Evolutionary conservation across 352 stramenopile genomes (phyloP), one percentile per base, ranked within the genome.

Genomic region (Detonula confervacea): DNA sequence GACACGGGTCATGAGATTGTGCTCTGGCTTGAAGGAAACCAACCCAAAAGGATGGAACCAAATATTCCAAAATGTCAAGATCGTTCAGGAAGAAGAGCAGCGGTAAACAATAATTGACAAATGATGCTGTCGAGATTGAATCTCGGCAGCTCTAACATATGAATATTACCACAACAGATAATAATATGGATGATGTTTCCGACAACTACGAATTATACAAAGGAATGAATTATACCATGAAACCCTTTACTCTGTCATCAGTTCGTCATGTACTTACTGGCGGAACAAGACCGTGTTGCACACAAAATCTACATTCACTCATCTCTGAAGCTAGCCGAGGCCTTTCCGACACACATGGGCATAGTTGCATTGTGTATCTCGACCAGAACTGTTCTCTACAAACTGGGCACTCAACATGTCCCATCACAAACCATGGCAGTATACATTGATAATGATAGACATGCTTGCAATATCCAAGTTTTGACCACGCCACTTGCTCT

Each of bases 1-100:
- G 14, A 69, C 59, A 35, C 62, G 44, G 18, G 67, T 71, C 7
- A 77, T 86, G 66, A 69, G 37, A 55, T 79, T 81, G 56, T 68
- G 51, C 27, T 74, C 70, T 73, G 62, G 72, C 29, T 20, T 85
- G 33, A 81, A 77, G 72, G 70, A 71, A 52, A 54, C 27, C n/a
- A 79, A 84, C 44, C 39, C 57, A 55, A 70, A 47, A 65, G 47
- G 37, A 64, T 78, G 63, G 63, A 83, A 72, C 24, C 44, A 56
- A 68, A 75, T 80, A 42, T 39, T 62, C 46, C 29, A 66, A 47
- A 63, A 59, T 66, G 65, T 73, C 42, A 70, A 80, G 46, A 39
- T 47, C 14, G 46, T 83, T 18, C 46, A 78, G 16, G 60, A 74
- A 60, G 62, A 73, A 12, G 75, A 77, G 42, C 37, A 24, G 30